Conservation (phyloP, 495 filamentous ascomycete genomes). For the Aeminium ludgeri region DNA sequence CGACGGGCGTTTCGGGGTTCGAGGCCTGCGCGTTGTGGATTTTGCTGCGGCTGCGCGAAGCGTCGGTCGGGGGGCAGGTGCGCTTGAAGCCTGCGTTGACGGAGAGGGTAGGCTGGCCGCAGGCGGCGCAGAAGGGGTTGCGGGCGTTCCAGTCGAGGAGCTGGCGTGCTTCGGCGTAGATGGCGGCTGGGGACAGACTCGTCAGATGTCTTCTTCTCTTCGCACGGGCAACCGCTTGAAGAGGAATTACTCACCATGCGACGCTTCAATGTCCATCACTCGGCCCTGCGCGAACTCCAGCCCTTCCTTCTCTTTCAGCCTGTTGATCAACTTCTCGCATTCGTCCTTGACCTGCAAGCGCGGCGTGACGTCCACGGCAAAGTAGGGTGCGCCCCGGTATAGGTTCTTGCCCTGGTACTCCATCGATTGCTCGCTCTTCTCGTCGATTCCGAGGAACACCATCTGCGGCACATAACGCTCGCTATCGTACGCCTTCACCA, state of each 20-base stretch:
- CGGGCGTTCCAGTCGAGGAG: slow-evolving; percentile 86
- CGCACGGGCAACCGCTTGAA: neutral
- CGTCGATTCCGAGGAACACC: slow-evolving; percentile 78
- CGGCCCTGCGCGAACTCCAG: slow-evolving; percentile 43
- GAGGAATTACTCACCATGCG: slow-evolving; percentile 36
- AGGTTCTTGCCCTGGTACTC: slow-evolving; percentile 30
- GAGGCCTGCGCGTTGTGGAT: slow-evolving; percentile 35
- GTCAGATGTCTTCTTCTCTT: neutral
- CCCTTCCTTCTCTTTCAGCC: slow-evolving; percentile 40
- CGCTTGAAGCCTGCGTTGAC: slow-evolving; percentile 85
- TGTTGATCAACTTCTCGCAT: slow-evolving; percentile 31
- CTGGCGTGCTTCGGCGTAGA: slow-evolving; percentile 81
- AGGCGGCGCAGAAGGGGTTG: slow-evolving; percentile 80
- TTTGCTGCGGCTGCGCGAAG: too few species aligned
- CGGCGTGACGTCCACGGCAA: slow-evolving; percentile 78
- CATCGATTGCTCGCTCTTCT: slow-evolving; percentile 35
- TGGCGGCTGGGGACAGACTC: slow-evolving; percentile 66
- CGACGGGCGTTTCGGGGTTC: slow-evolving; percentile 22
- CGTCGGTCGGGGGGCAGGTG: slow-evolving; percentile 69
- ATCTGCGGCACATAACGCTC: slow-evolving; percentile 44
- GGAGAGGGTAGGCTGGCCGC: slow-evolving; percentile 69
- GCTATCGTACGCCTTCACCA: slow-evolving; percentile 62
- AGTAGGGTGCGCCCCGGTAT: slow-evolving; percentile 66
- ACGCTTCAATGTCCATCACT: slow-evolving; percentile 36
- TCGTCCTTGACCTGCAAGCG: slow-evolving; percentile 38